Conservation (phyloP, 495 filamentous ascomycete species). For the Neurospora sp. region DNA sequence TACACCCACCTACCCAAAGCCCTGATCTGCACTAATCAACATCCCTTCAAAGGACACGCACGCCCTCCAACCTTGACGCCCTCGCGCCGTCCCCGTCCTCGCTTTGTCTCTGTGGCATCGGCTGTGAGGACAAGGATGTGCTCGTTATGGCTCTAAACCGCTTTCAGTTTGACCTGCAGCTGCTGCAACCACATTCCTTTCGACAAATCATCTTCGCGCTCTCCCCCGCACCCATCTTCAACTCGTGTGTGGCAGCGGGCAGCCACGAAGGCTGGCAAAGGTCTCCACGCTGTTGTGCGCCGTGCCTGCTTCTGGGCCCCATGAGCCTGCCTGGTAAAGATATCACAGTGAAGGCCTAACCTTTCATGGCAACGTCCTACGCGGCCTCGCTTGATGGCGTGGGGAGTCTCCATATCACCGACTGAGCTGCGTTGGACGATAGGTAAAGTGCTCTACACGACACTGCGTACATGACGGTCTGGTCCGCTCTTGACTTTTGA, state of each 20-base stretch:
- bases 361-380: not conserved
- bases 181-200: not conserved
- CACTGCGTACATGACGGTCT: not conserved
- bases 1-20: not conserved
- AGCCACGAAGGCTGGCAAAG: not conserved
- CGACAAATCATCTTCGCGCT: not conserved
- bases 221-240: not conserved
- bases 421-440: not conserved
- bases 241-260: not conserved
- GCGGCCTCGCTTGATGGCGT: not conserved
- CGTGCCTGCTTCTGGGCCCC: not conserved
- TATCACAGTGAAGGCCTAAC: not conserved
- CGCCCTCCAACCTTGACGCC: not conserved
- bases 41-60: not conserved
- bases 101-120: not conserved
- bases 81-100: not conserved
- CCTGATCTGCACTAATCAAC: not conserved
- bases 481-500: not conserved
- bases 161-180: not conserved
- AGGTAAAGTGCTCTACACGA: not conserved
- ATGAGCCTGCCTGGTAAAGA: not conserved
- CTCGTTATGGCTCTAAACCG: not conserved
- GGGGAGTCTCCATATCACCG: not conserved
- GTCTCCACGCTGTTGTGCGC: not conserved
- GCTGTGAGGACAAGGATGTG: not conserved